Base-by-base conservation (phyloP, 345 rosid species). In the Luvunga scandens region DNA sequence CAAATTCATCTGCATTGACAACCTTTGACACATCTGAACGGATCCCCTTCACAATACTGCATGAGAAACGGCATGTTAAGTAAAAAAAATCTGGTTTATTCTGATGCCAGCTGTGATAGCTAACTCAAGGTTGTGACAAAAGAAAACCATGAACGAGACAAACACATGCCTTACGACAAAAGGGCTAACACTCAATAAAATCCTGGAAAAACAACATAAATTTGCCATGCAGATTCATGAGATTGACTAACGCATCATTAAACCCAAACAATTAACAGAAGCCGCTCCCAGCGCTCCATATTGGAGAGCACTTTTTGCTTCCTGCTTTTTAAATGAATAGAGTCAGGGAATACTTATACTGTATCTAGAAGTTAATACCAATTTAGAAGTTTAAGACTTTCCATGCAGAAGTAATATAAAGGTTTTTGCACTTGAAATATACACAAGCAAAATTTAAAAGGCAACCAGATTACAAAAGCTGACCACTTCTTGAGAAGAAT, bases 1-100 rank as follows among this genome's bases (percentile, higher is more conserved):
- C 98, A 76, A 97, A 97, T 80, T 94, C 99, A 85, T 94, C 98
- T 14, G 90, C 98, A 85, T 84, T 62, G 73, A 85, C 86, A 71
- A 94, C 94, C 61, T 86, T 91, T 0, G 99, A 84, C 75, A 93
- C 98, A 76, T 91, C 94, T 4, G 96, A 83, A 7, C 85, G 79
- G 45, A 88, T 75, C 69, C 92, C 94, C 78, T 90, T 89, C 75
- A 94, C 88, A 76, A 88, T 86, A 86, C 98, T 97, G 87, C 22
- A 83, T 30, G 59, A 73, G 19, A 55, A 65, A 72, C 0, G 69
- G 50, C 9, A 7, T 53, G 33, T 14, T 38, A 71, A 65, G 48
- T 27, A 8, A 8, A 10, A 13, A 65, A 76, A 76, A 62, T 33
- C 25, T 55, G 12, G 48, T 48, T 8, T 31, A 50, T 18, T 24